phyloP scores from a whole-genome alignment of 2,329 filamentous ascomycete species.

The Aspergillus clavatus region DNA sequence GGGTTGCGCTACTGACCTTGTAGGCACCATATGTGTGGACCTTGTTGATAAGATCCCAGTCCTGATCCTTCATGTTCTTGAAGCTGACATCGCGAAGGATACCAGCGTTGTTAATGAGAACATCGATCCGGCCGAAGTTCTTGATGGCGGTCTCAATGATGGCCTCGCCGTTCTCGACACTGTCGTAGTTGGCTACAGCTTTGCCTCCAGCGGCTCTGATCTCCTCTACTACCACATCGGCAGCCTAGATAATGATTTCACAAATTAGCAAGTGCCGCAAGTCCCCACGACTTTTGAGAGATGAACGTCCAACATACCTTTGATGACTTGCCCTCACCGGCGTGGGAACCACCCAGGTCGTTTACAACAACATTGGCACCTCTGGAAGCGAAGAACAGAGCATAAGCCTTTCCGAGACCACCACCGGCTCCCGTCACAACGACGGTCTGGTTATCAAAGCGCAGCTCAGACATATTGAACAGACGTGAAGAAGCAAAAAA shows the following conservation, averaged over 20 bases:
- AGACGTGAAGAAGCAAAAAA: conserved; percentile 3
- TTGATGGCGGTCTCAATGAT: conserved; percentile 68
- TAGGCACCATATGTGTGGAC: conserved; percentile 92
- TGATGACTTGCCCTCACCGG: conserved; percentile 80
- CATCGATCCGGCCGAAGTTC: conserved; percentile 66
- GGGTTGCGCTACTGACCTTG: conserved; percentile 53
- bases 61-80: conserved; percentile 96
- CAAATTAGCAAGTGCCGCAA: conserved; percentile 60
- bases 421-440: conserved; percentile 83
- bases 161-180: conserved; percentile 74
- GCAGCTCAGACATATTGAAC: conserved; percentile 60
- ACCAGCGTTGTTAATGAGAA: conserved; percentile 96
- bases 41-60: conserved; percentile 92
- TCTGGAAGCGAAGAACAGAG: conserved; percentile 82
- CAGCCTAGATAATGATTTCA: conserved; percentile 52
- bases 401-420: conserved; percentile 76
- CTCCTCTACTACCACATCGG: conserved; percentile 46
- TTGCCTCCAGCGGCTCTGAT: conserved; percentile 80
- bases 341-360: conserved; percentile 87
- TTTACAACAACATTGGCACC: conserved; percentile 96
- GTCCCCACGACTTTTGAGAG: conserved; percentile 50
- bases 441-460: conserved; percentile 84
- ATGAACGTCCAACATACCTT: conserved; percentile 55
- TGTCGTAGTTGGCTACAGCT: conserved; percentile 95
- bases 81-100: conserved; percentile 94